Evolutionary conservation across 768 basidiomycete species (phyloP).

Genomic region (Suillus sp.): DNA sequence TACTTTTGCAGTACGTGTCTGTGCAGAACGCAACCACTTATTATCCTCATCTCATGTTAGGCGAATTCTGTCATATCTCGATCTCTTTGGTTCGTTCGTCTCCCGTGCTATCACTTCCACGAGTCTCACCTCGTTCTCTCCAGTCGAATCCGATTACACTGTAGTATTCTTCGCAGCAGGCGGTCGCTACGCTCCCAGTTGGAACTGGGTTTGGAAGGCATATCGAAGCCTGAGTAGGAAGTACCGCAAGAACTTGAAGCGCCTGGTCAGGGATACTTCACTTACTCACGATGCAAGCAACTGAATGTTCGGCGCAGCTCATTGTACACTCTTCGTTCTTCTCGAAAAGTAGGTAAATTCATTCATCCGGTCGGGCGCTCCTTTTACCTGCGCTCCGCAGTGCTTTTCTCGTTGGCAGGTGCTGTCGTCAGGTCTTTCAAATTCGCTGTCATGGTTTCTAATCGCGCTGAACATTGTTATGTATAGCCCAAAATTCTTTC

Average conservation of each 20-base stretch:
- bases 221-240: constrained; percentile 80
- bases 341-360: constrained; percentile 66
- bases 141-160: constrained; percentile 88
- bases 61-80: constrained; percentile 75
- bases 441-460: neutral
- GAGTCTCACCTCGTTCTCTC: constrained; percentile 11
- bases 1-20: constrained; percentile 64
- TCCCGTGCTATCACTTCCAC: neutral
- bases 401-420: constrained; percentile 87
- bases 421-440: constrained; percentile 76
- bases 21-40: constrained; percentile 12
- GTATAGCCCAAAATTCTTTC: constrained; percentile 83
- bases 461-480: constrained; percentile 4
- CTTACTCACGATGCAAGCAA: constrained; percentile 14
- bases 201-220: constrained; percentile 93
- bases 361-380: neutral
- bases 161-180: constrained; percentile 88
- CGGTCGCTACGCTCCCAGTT: constrained; percentile 68
- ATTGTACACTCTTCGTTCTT: constrained; percentile 89
- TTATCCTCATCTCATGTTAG: constrained; percentile 38
- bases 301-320: constrained; percentile 46
- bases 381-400: constrained; percentile 40
- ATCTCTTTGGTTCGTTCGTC: constrained; percentile 75
- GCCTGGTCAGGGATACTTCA: constrained; percentile 52
- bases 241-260: constrained; percentile 87